Conservation (phyloP, 768 basidiomycete genomes). For the Pleurotus eryngii region DNA sequence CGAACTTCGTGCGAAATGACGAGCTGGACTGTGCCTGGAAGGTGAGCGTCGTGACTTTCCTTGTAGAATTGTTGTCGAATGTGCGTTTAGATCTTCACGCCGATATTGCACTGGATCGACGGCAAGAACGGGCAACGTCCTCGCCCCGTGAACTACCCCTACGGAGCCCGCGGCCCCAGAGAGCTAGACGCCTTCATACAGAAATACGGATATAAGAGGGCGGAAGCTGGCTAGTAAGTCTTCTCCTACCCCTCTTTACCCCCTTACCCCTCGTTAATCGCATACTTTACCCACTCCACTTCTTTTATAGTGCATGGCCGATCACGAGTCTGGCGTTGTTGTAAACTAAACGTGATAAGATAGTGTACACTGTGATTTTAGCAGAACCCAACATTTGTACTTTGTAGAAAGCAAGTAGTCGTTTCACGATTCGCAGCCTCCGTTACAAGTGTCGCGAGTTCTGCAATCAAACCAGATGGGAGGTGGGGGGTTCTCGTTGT, state of each 20-base stretch:
- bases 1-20: constrained; percentile 97
- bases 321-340: constrained; percentile 62
- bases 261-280: neutral
- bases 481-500: too few species aligned
- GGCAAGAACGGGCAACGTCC: constrained; percentile 66
- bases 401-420: constrained; percentile 16
- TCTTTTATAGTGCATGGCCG: constrained; percentile 61
- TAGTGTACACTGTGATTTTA: constrained; percentile 15
- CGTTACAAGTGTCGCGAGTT: too few species aligned
- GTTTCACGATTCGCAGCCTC: neutral
- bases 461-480: too few species aligned
- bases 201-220: constrained; percentile 76
- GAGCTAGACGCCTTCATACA: constrained; percentile 72
- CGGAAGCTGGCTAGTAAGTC: constrained; percentile 70
- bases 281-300: neutral
- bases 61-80: neutral
- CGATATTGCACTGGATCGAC: constrained; percentile 95
- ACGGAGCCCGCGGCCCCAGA: constrained; percentile 94
- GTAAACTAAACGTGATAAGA: constrained; percentile 31
- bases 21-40: constrained; percentile 98
- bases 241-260: neutral
- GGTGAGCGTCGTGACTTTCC: constrained; percentile 39
- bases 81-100: constrained; percentile 76
- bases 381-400: constrained; percentile 26
- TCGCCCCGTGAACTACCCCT: constrained; percentile 75